Conservation (phyloP, 176 grass and related monocot genomes). For the Carex myosuroides region DNA sequence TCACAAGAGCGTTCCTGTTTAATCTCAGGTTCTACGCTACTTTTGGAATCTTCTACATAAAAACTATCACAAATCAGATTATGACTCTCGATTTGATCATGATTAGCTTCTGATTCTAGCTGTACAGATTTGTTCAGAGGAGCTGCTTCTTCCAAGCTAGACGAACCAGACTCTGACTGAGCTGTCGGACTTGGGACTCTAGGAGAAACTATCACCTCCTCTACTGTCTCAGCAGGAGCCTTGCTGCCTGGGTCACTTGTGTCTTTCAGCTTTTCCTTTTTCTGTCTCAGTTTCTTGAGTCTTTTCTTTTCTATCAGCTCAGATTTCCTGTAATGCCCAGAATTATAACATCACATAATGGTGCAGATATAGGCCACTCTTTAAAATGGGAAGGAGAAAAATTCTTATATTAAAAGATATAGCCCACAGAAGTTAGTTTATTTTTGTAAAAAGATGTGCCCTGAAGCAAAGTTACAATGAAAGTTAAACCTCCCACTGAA, state of each 20-base stretch:
- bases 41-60: slow-evolving; percentile 23
- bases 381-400: slow-evolving; percentile 14
- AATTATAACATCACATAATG: not conserved
- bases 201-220: slow-evolving; percentile 19
- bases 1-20: slow-evolving; percentile 35
- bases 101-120: slow-evolving; percentile 7
- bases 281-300: slow-evolving; percentile 85
- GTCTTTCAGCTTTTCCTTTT: slow-evolving; percentile 60
- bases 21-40: slow-evolving; percentile 5
- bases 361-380: not conserved
- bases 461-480: not conserved
- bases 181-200: slow-evolving; percentile 25
- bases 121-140: slow-evolving; percentile 13
- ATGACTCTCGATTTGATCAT: not conserved
- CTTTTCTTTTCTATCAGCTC: slow-evolving; percentile 67
- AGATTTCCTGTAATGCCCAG: slow-evolving; percentile 35
- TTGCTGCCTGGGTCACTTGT: slow-evolving; percentile 22
- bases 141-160: slow-evolving; percentile 26
- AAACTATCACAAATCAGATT: not conserved
- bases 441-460: slow-evolving; percentile 17
- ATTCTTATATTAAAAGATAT: slow-evolving; percentile 10
- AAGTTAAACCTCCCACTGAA: not conserved
- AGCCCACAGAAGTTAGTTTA: not conserved
- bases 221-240: slow-evolving; percentile 12
- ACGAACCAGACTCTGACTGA: slow-evolving; percentile 30